These are phyloP conservation scores for Caryopteris hybrid DNA, from an alignment of 305 asterid genomes.

Conservation along the genomic window DNA sequence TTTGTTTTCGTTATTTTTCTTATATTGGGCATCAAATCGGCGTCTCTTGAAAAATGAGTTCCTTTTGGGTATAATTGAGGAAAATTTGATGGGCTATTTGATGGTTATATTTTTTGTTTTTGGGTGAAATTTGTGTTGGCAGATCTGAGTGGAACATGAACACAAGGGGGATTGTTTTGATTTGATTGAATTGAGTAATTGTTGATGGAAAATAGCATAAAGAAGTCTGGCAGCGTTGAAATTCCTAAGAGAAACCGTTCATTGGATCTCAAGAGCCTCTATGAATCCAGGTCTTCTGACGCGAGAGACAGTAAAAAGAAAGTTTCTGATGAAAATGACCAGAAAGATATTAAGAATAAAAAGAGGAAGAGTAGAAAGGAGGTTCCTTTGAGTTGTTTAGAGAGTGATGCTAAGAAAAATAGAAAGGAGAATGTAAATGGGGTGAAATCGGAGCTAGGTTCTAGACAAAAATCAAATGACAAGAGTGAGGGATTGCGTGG, in stretches of 20 bases:
- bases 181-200: conserved; percentile 50
- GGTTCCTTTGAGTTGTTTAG: conserved; percentile 45
- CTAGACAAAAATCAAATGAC: conserved; percentile 28
- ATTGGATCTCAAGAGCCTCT: conserved; percentile 82
- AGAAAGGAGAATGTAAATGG: conserved; percentile 51
- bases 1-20: conserved; percentile 20
- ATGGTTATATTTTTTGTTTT: conserved; percentile 24
- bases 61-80: conserved; percentile 20
- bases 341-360: conserved; percentile 40
- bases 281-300: conserved; percentile 48
- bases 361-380: conserved; percentile 60
- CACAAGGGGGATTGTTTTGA: conserved; percentile 37
- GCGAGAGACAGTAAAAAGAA: conserved; percentile 36
- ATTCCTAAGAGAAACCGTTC: conserved; percentile 71
- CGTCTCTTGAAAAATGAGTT: conserved; percentile 29
- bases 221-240: conserved; percentile 53
- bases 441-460: conserved; percentile 30
- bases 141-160: conserved; percentile 83
- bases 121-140: conserved; percentile 43
- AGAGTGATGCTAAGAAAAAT: conserved; percentile 54
- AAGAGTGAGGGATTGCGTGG: conserved; percentile 41
- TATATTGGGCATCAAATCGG: conserved; percentile 27
- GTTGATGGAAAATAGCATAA: conserved; percentile 82
- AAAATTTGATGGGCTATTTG: conserved; percentile 18
- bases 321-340: conserved; percentile 31